Evolutionary conservation across 208 protist species (phyloP).

Genomic region (Porcisia hertigi): DNA sequence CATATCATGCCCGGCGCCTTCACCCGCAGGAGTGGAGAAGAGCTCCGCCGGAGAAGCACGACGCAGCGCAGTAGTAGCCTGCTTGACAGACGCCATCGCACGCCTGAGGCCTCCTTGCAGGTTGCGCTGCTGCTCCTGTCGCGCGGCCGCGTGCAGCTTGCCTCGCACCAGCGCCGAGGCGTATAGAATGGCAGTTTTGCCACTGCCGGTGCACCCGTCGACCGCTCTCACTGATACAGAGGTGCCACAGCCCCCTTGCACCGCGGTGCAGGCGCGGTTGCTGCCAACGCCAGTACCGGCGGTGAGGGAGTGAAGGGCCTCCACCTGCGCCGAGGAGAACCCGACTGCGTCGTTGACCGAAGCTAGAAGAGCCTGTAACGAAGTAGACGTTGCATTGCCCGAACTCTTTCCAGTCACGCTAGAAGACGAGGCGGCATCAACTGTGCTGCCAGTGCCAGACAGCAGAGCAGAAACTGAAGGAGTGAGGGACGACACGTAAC

Average conservation of each 20-base stretch:
- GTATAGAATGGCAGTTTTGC: constrained; percentile 72
- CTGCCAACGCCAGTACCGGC: constrained; percentile 5
- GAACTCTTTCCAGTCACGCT: background rate
- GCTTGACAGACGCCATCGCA: constrained; percentile 30
- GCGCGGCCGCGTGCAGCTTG: constrained; percentile 44
- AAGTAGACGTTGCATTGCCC: constrained; percentile 1
- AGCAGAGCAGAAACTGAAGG: constrained; percentile 14
- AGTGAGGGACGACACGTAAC: constrained; percentile 21
- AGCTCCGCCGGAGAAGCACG: constrained; percentile 13
- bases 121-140: constrained; percentile 62
- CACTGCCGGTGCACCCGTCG: constrained; percentile 66
- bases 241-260: constrained; percentile 1
- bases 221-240: constrained; percentile 43
- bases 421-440: background rate
- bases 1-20: constrained; percentile 19
- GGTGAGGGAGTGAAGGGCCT: constrained; percentile 60
- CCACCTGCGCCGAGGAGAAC: constrained; percentile 73
- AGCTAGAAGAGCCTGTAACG: constrained; percentile 26
- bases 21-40: constrained; percentile 14
- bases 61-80: constrained; percentile 17
- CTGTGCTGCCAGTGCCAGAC: constrained; percentile 7
- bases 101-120: constrained; percentile 46
- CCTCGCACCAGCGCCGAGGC: constrained; percentile 58
- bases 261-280: constrained; percentile 2
- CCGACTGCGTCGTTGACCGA: constrained; percentile 18